Base-by-base conservation (phyloP, 108 stramenopile genomes). In the Asterionellopsis glacialis region DNA sequence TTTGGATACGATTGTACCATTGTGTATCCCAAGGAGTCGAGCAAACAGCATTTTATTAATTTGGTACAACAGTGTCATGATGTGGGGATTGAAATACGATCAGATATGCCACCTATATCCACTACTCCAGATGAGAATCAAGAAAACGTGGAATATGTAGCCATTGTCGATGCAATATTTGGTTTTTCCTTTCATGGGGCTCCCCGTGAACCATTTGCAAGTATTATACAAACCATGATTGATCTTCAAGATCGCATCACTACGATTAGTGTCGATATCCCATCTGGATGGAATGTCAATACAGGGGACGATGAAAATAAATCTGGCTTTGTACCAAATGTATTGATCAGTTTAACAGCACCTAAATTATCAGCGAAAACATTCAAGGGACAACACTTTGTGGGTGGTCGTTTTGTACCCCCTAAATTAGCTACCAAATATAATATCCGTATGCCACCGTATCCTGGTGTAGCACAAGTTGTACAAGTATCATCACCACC, bases 111-210 rank as follows among this genome's bases (percentile, higher is more conserved):
- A 13, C 55, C 18, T 18, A 47, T 16, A 41, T 0, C 18, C 44
- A 62, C 67, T 18, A 5, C 45, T 4, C 16, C 45, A 11, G n/a
- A n/a, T n/a, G n/a, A n/a, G n/a, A n/a, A n/a, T n/a, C n/a, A n/a
- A 5, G 33, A 33, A 33, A 7, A 33, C 5, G 2, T 33, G 33
- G 33, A 33, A 7, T 67, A 60, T 40, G 62, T 60, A 45, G 70
- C 53, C 23, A 87, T 99, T n/a, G 76, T 99, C 9, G 98, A 99
- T 69, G 89, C 93, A 10, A 80, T 99, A 22, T 99, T 99, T 73
- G 98, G 98, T 9, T 99, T 99, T 83, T 83, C 85, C 18, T 97
- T 97, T 63, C 68, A 77, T 14, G 91, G 94, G 1, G 73, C 69
- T 33, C 78, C 81, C 0, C 80, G 97, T 23, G 91, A 91, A 56